A percentile compares a stretch with the other conserved stretches of the same genome.
Conservation (phyloP, 2,329 filamentous ascomycete species). For the Berkeleyomyces rouxiae region DNA sequence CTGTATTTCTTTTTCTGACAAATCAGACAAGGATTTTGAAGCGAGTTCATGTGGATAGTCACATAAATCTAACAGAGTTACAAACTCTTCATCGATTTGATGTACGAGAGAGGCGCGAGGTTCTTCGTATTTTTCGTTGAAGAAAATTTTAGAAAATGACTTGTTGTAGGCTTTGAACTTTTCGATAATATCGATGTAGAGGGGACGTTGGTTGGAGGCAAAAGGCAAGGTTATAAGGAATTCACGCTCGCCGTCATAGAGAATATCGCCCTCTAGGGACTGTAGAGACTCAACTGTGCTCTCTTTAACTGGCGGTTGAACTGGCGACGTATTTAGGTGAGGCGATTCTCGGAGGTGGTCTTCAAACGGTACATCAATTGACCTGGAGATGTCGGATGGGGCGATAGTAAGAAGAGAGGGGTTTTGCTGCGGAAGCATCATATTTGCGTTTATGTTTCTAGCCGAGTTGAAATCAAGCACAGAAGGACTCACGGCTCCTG, state of each 20-base stretch:
- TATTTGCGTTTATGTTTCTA: not conserved
- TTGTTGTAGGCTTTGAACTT: slow-evolving; percentile 28
- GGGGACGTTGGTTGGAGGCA: slow-evolving; percentile 32
- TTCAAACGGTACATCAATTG: slow-evolving; percentile 16
- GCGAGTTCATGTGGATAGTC: slow-evolving; percentile 38
- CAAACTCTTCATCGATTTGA: slow-evolving; percentile 35
- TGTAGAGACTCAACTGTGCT: slow-evolving; percentile 4
- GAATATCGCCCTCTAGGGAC: not conserved
- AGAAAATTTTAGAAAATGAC: slow-evolving; percentile 29
- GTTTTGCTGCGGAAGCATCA: slow-evolving; percentile 6
- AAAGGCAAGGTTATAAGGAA: slow-evolving; percentile 41
- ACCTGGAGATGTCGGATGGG: slow-evolving; percentile 24
- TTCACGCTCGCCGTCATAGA: slow-evolving; percentile 21
- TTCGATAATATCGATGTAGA: slow-evolving; percentile 34
- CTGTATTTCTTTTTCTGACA: slow-evolving; percentile 27
- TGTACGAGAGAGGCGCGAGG: slow-evolving; percentile 26
- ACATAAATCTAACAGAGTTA: slow-evolving; percentile 35
- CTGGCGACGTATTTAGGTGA: slow-evolving; percentile 10
- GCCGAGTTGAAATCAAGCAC: slow-evolving; percentile 20
- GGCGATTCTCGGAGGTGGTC: slow-evolving; percentile 6
- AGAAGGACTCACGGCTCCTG: slow-evolving; percentile 15
- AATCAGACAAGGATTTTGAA: slow-evolving; percentile 24
- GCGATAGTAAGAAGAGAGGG: slow-evolving; percentile 20
- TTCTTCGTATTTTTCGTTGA: slow-evolving; percentile 22
- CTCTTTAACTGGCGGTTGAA: slow-evolving; percentile 6